Evolutionary conservation across 179 eudicot genomes (phyloP).

Genomic region (Silene coronaria): DNA sequence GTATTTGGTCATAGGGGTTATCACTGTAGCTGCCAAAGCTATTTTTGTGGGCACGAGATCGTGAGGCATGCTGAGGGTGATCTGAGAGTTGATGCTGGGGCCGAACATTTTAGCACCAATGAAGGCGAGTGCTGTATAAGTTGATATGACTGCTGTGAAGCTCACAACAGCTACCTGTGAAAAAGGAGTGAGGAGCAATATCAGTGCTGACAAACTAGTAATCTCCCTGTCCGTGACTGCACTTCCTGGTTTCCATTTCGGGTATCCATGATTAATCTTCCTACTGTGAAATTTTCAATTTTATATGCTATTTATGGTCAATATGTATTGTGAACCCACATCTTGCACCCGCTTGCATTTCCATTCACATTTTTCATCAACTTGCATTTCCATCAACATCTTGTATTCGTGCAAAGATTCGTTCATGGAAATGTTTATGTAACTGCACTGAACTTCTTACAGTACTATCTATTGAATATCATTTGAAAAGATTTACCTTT

Average conservation of each 20-base stretch:
- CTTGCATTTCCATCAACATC: neutral
- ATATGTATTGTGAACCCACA: neutral
- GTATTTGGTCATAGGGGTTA: slow-evolving; percentile 79
- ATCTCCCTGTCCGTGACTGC: neutral
- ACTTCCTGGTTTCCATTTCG: neutral
- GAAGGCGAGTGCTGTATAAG: slow-evolving; percentile 56
- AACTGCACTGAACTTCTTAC: neutral
- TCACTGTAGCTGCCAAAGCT: slow-evolving; percentile 70
- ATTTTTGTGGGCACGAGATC: slow-evolving; percentile 46
- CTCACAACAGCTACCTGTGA: slow-evolving; percentile 60
- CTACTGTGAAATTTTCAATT: neutral
- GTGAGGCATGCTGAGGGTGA: slow-evolving; percentile 79
- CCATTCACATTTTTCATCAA: neutral
- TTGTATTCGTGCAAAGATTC: neutral
- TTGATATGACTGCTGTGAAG: slow-evolving; percentile 48
- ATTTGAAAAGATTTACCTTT: slow-evolving; percentile 35
- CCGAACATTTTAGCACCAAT: slow-evolving; percentile 71
- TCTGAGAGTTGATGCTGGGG: slow-evolving; percentile 49
- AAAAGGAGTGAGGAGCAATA: neutral
- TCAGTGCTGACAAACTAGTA: slow-evolving; percentile 6
- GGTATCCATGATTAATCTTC: neutral
- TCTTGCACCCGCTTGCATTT: neutral
- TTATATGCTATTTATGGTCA: neutral
- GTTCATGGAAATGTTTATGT: neutral
- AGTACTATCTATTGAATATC: neutral